Percentiles rank a stretch among this genome's conserved stretches.
phyloP scores from a whole-genome alignment of 1,284 basidiomycete genomes.

The Melampsora allii-populina region DNA sequence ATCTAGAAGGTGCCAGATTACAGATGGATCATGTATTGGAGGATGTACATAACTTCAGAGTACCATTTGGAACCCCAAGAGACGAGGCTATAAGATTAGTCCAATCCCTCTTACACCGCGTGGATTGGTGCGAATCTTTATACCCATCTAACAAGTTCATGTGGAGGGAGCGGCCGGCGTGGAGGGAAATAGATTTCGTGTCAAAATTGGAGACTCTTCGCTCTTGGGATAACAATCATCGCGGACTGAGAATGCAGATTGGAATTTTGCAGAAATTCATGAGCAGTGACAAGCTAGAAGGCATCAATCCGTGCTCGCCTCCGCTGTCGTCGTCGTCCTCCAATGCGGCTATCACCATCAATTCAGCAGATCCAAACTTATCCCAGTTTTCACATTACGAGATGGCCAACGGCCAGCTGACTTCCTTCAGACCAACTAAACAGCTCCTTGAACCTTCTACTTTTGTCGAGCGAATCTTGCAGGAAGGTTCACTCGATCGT shows the following conservation, averaged over 20 bases:
- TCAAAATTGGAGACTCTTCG: conserved; percentile 77
- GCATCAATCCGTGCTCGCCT: conserved; percentile 63
- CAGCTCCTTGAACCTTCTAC: conserved; percentile 58
- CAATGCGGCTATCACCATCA: conserved; percentile 51
- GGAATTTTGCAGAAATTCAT: conserved; percentile 81
- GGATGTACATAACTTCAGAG: conserved; percentile 30
- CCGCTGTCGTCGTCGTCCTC: conserved; percentile 63
- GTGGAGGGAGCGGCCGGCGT: conserved; percentile 69
- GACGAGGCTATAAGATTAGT: conserved; percentile 61
- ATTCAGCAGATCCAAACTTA: conserved; percentile 50
- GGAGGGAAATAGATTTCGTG: conserved; percentile 66
- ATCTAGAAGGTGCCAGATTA: conserved; percentile 27
- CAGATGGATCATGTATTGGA: conserved; percentile 41
- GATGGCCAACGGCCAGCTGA: conserved; percentile 36
- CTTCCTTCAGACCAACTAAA: conserved; percentile 22
- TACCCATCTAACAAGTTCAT: conserved; percentile 82
- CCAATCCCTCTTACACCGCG: conserved; percentile 67
- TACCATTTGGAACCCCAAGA: conserved; percentile 15
- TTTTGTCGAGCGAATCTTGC: conserved; percentile 90
- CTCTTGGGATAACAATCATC: conserved; percentile 81
- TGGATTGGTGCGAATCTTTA: conserved; percentile 77
- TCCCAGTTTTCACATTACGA: conserved; percentile 10
- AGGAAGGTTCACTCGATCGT: conserved; percentile 89
- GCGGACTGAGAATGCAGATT: conserved; percentile 72
- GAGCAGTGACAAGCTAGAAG: conserved; percentile 81